Percentiles rank a stretch among this genome's conserved stretches.
Evolutionary conservation across 1,284 basidiomycete species (phyloP).

Genomic region (Tilletia horrida): DNA sequence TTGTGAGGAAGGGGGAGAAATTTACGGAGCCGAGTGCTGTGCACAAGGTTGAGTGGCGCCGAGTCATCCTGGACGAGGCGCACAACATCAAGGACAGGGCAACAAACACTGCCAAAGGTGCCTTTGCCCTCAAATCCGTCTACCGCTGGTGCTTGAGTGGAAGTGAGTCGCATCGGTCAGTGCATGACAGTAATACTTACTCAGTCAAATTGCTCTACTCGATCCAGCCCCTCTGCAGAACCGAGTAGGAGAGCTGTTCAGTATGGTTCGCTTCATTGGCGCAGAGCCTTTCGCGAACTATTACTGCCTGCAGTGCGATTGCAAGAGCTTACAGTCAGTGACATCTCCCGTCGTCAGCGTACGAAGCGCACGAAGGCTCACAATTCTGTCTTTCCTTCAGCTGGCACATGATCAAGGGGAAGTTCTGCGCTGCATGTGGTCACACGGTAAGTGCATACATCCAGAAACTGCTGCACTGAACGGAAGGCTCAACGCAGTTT

Average conservation of each 20-base stretch:
- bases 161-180: conserved; percentile 51
- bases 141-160: conserved; percentile 95
- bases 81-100: conserved; percentile 86
- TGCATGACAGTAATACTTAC: too few species aligned
- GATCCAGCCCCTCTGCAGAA: conserved; percentile 64
- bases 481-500: too few species aligned
- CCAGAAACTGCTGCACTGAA: too few species aligned
- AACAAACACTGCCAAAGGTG: conserved; percentile 92
- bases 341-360: conserved; percentile 21
- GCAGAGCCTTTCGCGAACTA: conserved; percentile 43
- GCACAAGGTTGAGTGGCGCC: conserved; percentile 82
- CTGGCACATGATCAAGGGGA: conserved; percentile 81
- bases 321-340: conserved; percentile 71
- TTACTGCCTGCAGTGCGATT: conserved; percentile 73
- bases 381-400: too few species aligned
- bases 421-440: conserved; percentile 81
- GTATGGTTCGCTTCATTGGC: conserved; percentile 65
- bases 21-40: conserved; percentile 84
- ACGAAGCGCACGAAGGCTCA: too few species aligned
- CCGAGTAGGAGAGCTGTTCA: conserved; percentile 93
- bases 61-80: conserved; percentile 83
- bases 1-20: conserved; percentile 77
- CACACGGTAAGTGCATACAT: conserved; percentile 61
- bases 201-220: too few species aligned
- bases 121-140: conserved; percentile 78